Conservation (phyloP, 2,329 filamentous ascomycete species). For the Arthrobotrys sinensis region DNA sequence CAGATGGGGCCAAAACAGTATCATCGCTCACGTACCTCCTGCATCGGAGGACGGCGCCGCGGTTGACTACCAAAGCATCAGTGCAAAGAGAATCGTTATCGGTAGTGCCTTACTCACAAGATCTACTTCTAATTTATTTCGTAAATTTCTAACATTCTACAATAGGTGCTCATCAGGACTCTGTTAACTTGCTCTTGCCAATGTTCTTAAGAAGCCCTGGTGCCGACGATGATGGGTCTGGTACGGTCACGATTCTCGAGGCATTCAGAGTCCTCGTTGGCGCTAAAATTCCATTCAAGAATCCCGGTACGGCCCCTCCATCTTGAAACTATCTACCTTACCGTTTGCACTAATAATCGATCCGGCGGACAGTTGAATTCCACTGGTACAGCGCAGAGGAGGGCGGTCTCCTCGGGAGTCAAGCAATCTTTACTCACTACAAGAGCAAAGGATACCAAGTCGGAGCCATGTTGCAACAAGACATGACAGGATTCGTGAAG, state of each 20-base stretch:
- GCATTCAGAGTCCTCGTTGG: slow-evolving; percentile 85
- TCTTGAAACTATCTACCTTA: not conserved
- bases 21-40: slow-evolving; percentile 87
- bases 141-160: not conserved
- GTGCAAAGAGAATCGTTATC: slow-evolving; percentile 43
- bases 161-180: slow-evolving; percentile 92
- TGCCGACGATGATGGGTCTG: slow-evolving; percentile 95
- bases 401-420: slow-evolving; percentile 86
- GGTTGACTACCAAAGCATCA: slow-evolving; percentile 28
- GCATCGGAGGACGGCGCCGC: not conserved
- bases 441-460: slow-evolving; percentile 80
- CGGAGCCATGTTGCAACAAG: slow-evolving; percentile 98
- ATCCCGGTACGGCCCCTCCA: slow-evolving; percentile 35
- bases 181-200: slow-evolving; percentile 92
- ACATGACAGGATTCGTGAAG: slow-evolving; percentile 94
- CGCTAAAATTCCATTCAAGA: slow-evolving; percentile 63
- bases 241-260: slow-evolving; percentile 94
- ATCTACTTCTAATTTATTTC: not conserved
- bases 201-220: slow-evolving; percentile 87
- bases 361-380: slow-evolving; percentile 89
- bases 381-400: slow-evolving; percentile 97
- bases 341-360: slow-evolving; percentile 31
- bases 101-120: not conserved
- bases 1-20: slow-evolving; percentile 88
- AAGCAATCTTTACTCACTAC: slow-evolving; percentile 89